Evolutionary conservation across 78 protist species (phyloP).

Genomic region (Neovahlkampfia damariscottae): DNA sequence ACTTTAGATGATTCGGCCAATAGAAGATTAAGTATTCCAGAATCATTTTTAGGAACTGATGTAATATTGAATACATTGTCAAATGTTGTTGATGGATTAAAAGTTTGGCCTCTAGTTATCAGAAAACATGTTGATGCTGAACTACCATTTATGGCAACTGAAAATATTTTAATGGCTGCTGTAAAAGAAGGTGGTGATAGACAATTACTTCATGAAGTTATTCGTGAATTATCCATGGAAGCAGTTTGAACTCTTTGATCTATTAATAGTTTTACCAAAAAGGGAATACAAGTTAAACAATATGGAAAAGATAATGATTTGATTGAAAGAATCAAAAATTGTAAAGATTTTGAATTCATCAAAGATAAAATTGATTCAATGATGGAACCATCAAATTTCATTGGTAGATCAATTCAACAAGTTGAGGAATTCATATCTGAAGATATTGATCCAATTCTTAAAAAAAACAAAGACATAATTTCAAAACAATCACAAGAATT

Average conservation of each 20-base stretch:
- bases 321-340: conserved; percentile 23
- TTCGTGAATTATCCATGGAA: conserved; percentile 35
- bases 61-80: not conserved
- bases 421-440: conserved; percentile 8
- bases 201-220: conserved; percentile 48
- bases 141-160: conserved; percentile 66
- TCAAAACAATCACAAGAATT: not conserved
- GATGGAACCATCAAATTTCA: conserved; percentile 29
- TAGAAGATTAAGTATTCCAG: conserved; percentile 33
- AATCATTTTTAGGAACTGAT: conserved; percentile 38
- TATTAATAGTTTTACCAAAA: too few relatives aligned
- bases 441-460: conserved; percentile 27
- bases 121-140: conserved; percentile 11
- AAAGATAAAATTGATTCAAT: conserved; percentile 17
- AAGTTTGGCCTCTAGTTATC: conserved; percentile 32
- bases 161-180: conserved; percentile 51
- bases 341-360: conserved; percentile 11
- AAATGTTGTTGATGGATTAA: conserved; percentile 34
- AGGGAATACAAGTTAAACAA: conserved; percentile 32
- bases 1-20: conserved; percentile 55
- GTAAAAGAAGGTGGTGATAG: conserved; percentile 58
- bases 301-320: conserved; percentile 36
- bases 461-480: not conserved
- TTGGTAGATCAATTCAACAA: conserved; percentile 39
- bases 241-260: conserved; percentile 27